These are phyloP conservation scores for Croton setiger DNA, from an alignment of 441 rosid species.

Conservation along the genomic window DNA sequence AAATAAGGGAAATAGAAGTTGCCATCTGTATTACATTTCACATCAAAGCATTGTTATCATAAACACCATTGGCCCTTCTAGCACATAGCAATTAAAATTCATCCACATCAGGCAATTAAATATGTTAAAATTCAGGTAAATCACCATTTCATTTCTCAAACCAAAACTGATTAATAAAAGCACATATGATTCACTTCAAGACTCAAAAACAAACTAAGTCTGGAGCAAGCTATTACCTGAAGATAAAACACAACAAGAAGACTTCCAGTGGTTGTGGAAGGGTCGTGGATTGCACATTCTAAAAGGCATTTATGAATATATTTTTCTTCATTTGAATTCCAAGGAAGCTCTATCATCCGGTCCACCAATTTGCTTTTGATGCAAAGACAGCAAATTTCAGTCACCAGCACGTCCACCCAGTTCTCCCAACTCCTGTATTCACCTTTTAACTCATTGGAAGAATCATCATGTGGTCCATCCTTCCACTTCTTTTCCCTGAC, in stretches of 20 bases:
- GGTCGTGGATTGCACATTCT: constrained; percentile 69
- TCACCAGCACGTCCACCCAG: constrained; percentile 77
- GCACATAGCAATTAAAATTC: neutral
- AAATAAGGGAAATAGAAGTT: neutral
- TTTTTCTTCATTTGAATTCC: constrained; percentile 86
- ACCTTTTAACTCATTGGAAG: constrained; percentile 32
- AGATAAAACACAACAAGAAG: constrained; percentile 85
- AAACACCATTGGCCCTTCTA: neutral
- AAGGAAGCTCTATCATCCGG: constrained; percentile 84
- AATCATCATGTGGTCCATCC: constrained; percentile 33
- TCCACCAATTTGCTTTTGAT: constrained; percentile 79
- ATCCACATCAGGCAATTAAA: neutral
- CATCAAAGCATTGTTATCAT: neutral
- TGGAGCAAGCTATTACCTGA: constrained; percentile 53
- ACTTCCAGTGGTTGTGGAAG: constrained; percentile 66
- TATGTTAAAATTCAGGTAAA: neutral
- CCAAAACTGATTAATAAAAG: neutral
- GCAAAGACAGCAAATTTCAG: constrained; percentile 87
- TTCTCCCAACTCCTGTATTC: constrained; percentile 56
- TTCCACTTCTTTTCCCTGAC: constrained; percentile 57
- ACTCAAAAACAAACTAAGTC: constrained; percentile 9
- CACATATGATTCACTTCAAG: neutral
- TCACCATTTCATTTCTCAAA: neutral
- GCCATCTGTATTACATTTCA: too few relatives aligned
- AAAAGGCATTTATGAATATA: constrained; percentile 67